Conservation (phyloP, 805 yeast genomes). For the Wickerhamia fluorescens region DNA sequence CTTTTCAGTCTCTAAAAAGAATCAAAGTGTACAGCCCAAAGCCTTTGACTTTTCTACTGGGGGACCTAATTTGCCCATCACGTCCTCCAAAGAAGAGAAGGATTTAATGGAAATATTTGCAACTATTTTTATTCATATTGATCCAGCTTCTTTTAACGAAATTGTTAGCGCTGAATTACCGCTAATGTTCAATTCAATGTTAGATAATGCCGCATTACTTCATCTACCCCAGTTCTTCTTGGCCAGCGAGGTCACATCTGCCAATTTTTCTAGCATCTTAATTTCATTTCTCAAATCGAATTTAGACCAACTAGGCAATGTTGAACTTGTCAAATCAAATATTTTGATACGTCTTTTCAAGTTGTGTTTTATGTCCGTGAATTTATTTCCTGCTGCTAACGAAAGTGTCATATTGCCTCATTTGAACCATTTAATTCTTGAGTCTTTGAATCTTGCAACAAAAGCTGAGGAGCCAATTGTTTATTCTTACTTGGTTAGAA, state of each 20-base stretch:
- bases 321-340: constrained; percentile 69
- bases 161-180: constrained; percentile 77
- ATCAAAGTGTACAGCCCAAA: constrained; percentile 22
- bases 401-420: constrained; percentile 88
- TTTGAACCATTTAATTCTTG: constrained; percentile 72
- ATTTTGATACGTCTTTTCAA: constrained; percentile 82
- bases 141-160: constrained; percentile 93
- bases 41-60: constrained; percentile 56
- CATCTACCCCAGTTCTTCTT: constrained; percentile 91
- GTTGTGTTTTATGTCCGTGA: constrained; percentile 92
- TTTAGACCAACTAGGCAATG: constrained; percentile 72
- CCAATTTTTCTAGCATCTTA: constrained; percentile 81
- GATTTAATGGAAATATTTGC: constrained; percentile 95
- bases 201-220: constrained; percentile 75
- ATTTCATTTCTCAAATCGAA: constrained; percentile 69
- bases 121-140: constrained; percentile 86
- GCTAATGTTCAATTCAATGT: constrained; percentile 68
- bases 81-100: constrained; percentile 87
- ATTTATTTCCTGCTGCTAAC: constrained; percentile 78
- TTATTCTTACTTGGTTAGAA: constrained; percentile 80
- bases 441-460: constrained; percentile 72
- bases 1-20: constrained; percentile 56
- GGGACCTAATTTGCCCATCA: constrained; percentile 77
- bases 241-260: constrained; percentile 90
- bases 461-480: constrained; percentile 86